Conservation (phyloP, 73 alveolate genomes). For the Tetrahymena thermophila region DNA sequence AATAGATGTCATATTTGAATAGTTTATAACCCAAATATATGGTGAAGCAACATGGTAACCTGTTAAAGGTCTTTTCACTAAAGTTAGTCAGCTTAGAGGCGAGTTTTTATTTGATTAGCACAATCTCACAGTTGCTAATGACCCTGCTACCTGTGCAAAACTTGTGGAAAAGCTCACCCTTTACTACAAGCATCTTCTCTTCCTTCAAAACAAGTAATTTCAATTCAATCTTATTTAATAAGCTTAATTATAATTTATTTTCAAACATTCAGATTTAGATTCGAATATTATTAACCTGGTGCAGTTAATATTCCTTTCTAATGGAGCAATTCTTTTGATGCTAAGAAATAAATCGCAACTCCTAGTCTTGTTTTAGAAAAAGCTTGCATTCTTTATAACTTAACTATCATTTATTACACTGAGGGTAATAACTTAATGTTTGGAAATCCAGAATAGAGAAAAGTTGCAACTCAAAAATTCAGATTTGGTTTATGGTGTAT, state of each 20-base stretch:
- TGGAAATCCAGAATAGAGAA: not conserved
- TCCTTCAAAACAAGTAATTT: not conserved
- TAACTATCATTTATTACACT: not conserved
- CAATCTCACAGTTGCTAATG: not conserved
- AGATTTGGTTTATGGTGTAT: not conserved
- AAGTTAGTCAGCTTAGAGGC: not conserved
- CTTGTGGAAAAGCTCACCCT: not conserved
- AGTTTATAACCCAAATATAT: not conserved
- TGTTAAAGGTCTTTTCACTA: not conserved
- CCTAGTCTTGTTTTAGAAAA: not conserved
- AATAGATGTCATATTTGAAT: not conserved
- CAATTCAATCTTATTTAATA: not conserved
- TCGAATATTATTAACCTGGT: not conserved
- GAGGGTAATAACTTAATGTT: not conserved
- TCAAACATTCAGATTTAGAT: not conserved
- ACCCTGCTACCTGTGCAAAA: not conserved
- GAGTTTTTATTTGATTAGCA: not conserved
- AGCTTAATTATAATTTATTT: not conserved
- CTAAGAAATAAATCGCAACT: not conserved
- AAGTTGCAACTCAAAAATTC: not conserved
- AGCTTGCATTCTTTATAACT: not conserved
- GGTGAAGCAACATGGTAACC: not conserved
- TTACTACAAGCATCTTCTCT: not conserved
- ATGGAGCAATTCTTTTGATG: not conserved
- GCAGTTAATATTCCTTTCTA: not conserved